Evolutionary conservation across 2,329 filamentous ascomycete species (phyloP).

Genomic region (Fusarium sp.): DNA sequence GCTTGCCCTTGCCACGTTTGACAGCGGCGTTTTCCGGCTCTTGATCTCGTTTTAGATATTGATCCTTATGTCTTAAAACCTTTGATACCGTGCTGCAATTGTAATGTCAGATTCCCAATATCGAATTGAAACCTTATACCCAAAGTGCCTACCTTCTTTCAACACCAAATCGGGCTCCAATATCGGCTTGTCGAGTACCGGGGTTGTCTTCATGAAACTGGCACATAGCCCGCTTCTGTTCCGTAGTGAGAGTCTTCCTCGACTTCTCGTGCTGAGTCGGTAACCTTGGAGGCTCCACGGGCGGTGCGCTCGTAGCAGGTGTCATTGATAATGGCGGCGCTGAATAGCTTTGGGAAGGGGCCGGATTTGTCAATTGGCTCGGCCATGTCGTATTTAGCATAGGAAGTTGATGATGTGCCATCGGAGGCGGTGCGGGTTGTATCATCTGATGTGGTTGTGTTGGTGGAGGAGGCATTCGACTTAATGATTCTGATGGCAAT

Average conservation of each 20-base stretch:
- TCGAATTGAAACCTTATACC: conserved; percentile 11
- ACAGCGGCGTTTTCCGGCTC: conserved; percentile 75
- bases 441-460: conserved; percentile 53
- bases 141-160: conserved; percentile 85
- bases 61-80: conserved; percentile 93
- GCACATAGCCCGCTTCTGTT: conserved; percentile 93
- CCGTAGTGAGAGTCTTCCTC: conserved; percentile 89
- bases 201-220: conserved; percentile 93
- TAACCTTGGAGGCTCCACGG: conserved; percentile 48
- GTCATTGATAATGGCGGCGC: conserved; percentile 72
- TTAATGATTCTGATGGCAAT: conserved; percentile 65
- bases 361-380: conserved; percentile 83
- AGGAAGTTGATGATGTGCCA: conserved; percentile 73
- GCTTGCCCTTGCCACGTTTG: conserved; percentile 87
- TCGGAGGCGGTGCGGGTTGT: conserved; percentile 55
- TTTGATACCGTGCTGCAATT: conserved; percentile 92
- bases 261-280: conserved; percentile 70
- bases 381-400: conserved; percentile 85
- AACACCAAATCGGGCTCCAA: conserved; percentile 94
- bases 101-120: conserved; percentile 50
- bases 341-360: conserved; percentile 66
- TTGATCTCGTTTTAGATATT: conserved; percentile 90
- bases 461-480: conserved; percentile 71
- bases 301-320: conserved; percentile 68
- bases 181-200: conserved; percentile 93